Base-by-base conservation (phyloP, 306 rosid species). In the Lithocarpus polystachyus region DNA sequence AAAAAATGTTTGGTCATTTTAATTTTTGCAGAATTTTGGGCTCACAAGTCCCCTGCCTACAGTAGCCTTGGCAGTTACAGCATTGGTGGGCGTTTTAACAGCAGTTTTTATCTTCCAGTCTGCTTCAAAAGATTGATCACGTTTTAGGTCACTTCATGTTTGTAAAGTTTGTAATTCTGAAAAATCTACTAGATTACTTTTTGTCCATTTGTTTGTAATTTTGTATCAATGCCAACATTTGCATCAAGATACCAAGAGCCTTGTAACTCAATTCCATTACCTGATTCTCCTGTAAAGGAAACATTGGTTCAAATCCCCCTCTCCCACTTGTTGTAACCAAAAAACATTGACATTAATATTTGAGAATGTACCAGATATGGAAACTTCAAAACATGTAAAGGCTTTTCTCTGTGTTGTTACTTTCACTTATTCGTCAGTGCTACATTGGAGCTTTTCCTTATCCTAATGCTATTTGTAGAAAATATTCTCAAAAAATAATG, bases 81-180 rank as follows among this genome's bases (percentile, higher is more conserved):
- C 87, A 81, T 78, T 93, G 87, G 98, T 89, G 57, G 98, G 99
- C 51, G 83, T 93, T 80, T 86, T 94, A 84, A 92, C 95, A 0
- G 97, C 97, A 48, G 81, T 92, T 76, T 92, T 94, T 73, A 95
- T 93, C 85, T 95, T 91, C 86, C 99, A 95, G 80, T 95, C 99
- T 62, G 98, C 98, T 75, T 88, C 99, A 56, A 81, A 91, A 81
- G 86, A 79, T 74, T 95, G 87, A 84, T 78, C 56, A 40, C 24
- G n/a, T 9, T 65, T 68, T 37, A 37, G 80, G 78, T 77, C 13
- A 5, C 17, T 22, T 31, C 31, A 72, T 77, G 56, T 56, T 67
- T 83, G 90, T 79, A 87, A 65, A 76, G 85, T 77, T 80, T 74
- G 78, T 79, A 71, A 73, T 68, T 81, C 75, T 5, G 73, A 71